Evolutionary conservation across 257 asterid species (phyloP).

Genomic region (Galeopsis tetrahit): DNA sequence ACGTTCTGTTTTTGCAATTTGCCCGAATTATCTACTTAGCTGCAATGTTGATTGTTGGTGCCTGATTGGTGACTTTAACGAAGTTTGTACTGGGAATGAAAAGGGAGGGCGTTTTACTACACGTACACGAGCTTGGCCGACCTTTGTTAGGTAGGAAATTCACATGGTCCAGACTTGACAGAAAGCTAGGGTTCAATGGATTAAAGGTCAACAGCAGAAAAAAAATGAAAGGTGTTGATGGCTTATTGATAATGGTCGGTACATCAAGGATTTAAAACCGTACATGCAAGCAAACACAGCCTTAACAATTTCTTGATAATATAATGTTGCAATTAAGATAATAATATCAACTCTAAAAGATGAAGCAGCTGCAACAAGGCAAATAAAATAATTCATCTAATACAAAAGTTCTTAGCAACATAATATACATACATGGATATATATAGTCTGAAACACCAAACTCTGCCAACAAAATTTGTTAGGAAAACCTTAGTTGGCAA

Average conservation of each 20-base stretch:
- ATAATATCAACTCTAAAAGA: background rate
- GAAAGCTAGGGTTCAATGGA: no score
- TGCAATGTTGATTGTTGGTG: no score
- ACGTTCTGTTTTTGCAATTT: no score
- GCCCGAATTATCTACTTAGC: no score
- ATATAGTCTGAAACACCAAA: constrained; percentile 27
- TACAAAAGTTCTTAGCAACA: constrained; percentile 10
- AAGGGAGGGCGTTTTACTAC: no score
- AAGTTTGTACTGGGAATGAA: no score
- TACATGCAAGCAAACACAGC: background rate
- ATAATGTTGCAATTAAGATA: background rate
- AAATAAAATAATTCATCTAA: background rate
- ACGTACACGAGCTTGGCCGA: no score
- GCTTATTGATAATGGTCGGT: background rate
- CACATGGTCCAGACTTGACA: no score
- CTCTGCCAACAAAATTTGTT: constrained; percentile 32
- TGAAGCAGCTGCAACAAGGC: constrained; percentile 12
- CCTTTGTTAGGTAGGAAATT: no score
- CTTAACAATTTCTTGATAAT: background rate
- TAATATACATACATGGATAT: constrained; percentile 32
- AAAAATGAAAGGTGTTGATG: no score
- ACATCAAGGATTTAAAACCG: background rate
- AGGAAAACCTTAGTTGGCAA: constrained; percentile 30
- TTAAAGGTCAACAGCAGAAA: no score
- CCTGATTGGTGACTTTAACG: no score